Conservation (phyloP, 768 basidiomycete species). For the Amanita brunnescens region DNA sequence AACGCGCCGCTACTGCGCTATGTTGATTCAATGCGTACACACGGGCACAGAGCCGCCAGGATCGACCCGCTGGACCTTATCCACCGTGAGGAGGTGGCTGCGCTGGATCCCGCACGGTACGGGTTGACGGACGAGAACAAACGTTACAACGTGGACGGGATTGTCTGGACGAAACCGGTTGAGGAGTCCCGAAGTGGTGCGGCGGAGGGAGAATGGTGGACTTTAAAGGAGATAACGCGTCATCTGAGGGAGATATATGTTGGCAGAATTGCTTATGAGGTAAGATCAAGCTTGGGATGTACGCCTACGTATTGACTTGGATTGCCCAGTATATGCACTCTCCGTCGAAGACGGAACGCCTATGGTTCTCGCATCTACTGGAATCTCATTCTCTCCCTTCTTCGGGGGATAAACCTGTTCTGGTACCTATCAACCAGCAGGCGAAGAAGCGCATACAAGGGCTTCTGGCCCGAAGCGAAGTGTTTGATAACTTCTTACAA, state of each 20-base stretch:
- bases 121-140: slow-evolving; percentile 48
- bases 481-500: slow-evolving; percentile 79
- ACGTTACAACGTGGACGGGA: slow-evolving; percentile 69
- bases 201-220: slow-evolving; percentile 43
- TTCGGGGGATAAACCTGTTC: slow-evolving; percentile 22
- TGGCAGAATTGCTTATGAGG: slow-evolving; percentile 81
- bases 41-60: slow-evolving; percentile 76
- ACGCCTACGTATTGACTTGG: background rate
- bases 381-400: slow-evolving; percentile 49
- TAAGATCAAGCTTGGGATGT: slow-evolving; percentile 7
- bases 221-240: slow-evolving; percentile 57
- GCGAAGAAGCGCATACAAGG: slow-evolving; percentile 53
- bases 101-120: slow-evolving; percentile 70
- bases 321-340: slow-evolving; percentile 67
- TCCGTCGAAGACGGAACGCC: slow-evolving; percentile 72
- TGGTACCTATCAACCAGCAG: slow-evolving; percentile 18
- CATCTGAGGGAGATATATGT: slow-evolving; percentile 74
- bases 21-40: slow-evolving; percentile 80
- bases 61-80: slow-evolving; percentile 88
- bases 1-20: slow-evolving; percentile 83
- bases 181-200: slow-evolving; percentile 17
- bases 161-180: slow-evolving; percentile 62
- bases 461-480: slow-evolving; percentile 68
- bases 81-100: slow-evolving; percentile 70
- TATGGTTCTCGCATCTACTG: slow-evolving; percentile 84